Evolutionary conservation across 2,329 filamentous ascomycete species (phyloP), one percentile per base, ranked within the genome.

Genomic region (Diaporthe sp.): DNA sequence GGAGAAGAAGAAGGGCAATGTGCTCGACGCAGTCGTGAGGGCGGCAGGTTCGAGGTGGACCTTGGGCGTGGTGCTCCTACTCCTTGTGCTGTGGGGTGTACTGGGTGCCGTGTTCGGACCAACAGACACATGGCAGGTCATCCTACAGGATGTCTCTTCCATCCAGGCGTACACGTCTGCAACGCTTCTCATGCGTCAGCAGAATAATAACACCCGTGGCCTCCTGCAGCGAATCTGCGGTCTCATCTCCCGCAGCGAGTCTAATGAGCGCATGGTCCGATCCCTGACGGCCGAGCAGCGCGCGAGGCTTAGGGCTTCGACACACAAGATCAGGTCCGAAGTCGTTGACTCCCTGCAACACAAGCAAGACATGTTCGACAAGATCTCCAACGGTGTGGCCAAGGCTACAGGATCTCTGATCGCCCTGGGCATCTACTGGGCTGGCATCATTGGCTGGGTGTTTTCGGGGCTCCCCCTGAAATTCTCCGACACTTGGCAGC

Each of bases 151-250:
- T 65, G 78, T 81, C 15, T 82, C 81, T 68, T 83, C 84, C 20
- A 84, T 85, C 71, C 80, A 84, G 71, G 81, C 83, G 70, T 85
- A 85, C 74, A 78, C 84, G 53, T 84, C 82, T 13, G 83, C 83
- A 37, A 84, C 83, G 10, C 80, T 85, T 22, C 83, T 85, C 53
- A 82, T 85, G 79, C 81, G 84, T 1, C 84, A 85, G 78, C 83
- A 85, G 75, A 80, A 81, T 47, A 85, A 83, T 75, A 79, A 79
- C 15, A 81, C 81, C n/a, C 79, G 80, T 8, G 73, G 77, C 13
- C 78, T 82, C 9, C 77, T 83, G 70, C 78, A 80, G 3, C 80
- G 79, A 0, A 80, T 84, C 37, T 82, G 83, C 22, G 78, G 79
- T 65, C 78, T 85, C 61, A 77, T 81, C 22, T 85, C 84, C 17